Base-by-base conservation (phyloP, 768 basidiomycete genomes). In the Pulveroboletus frians region DNA sequence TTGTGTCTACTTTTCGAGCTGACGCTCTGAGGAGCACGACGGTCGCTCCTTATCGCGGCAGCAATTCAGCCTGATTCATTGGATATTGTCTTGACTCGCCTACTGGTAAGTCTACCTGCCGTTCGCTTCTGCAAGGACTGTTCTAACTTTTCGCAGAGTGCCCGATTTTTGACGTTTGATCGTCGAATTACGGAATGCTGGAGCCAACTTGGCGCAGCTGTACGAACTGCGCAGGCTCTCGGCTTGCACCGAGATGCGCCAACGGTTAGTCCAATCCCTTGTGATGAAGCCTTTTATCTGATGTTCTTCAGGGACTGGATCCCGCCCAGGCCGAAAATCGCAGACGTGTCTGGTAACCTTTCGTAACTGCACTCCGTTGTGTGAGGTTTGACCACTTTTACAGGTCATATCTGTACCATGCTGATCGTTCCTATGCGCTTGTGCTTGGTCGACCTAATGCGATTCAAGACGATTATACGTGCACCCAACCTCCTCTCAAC, bases 141-240 rank as follows among this genome's bases (percentile, higher is more conserved):
- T 51, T 49, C 53, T 52, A 43, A 64, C 43, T 53, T 53, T 49
- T 46, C n/a, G 17, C 56, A 84, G 81, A 82, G 79, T 43, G 90
- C 92, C 46, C 73, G 88, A 54, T 79, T 81, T 58, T 63, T 82
- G 42, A 74, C 78, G 4, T 79, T 90, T 60, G 88, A 91, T 62
- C 81, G 88, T 41, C 81, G 88, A 40, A 87, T 95, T 50, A 93
- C 92, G 8, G 93, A 96, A 70, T 93, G 92, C 60, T 97, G 93
- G 92, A 92, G 89, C 64, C 92, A 95, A 60, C 74, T 97, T 15
- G 93, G 93, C 31, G 92, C 93, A 6, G 91, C 91, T 41, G 85
- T 97, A 13, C 72, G 92, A 51, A 96, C 93, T 29, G 93, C 92
- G 9, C 92, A 95, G 60, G 93, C 93, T 3, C 80, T 97, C 18